Conservation (phyloP, 139 green algal species). For the Volvox reticuliferus region DNA sequence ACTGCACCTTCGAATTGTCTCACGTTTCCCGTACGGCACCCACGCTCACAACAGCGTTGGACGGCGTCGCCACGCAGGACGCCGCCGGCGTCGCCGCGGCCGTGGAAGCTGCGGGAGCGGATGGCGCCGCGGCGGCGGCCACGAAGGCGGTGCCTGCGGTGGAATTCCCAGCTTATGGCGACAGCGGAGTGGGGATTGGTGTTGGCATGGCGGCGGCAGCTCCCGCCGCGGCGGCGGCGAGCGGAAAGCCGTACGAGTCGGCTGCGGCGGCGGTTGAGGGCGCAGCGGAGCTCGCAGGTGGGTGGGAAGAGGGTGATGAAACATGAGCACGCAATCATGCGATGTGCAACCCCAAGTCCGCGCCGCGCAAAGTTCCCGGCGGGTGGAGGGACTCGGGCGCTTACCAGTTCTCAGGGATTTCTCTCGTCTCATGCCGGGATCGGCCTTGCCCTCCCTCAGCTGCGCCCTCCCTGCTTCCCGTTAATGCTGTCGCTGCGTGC, state of each 20-base stretch:
- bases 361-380: too few relatives aligned
- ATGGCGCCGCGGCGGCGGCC: not conserved
- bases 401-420: too few relatives aligned
- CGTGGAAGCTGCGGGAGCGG: conserved; percentile 24
- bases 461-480: too few relatives aligned
- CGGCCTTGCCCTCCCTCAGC: too few relatives aligned
- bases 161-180: not conserved
- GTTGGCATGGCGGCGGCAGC: not conserved
- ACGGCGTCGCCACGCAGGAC: not conserved
- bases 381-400: too few relatives aligned
- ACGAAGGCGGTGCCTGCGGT: not conserved
- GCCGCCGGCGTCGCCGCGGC: not conserved
- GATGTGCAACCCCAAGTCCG: too few relatives aligned
- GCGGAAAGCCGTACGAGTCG: conserved; percentile 21
- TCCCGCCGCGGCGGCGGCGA: not conserved
- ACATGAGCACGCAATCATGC: too few relatives aligned
- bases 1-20: not conserved
- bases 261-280: conserved; percentile 47
- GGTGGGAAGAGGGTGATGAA: not conserved
- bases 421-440: too few relatives aligned
- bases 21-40: conserved; percentile 15
- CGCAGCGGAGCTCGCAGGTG: conserved; percentile 32
- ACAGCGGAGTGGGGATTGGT: not conserved
- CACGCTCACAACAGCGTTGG: not conserved
- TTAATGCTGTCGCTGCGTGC: too few relatives aligned